A percentile compares a stretch with the other conserved stretches of the same genome.
phyloP scores from a whole-genome alignment of 2,329 filamentous ascomycete species.

The Alternaria triticina region DNA sequence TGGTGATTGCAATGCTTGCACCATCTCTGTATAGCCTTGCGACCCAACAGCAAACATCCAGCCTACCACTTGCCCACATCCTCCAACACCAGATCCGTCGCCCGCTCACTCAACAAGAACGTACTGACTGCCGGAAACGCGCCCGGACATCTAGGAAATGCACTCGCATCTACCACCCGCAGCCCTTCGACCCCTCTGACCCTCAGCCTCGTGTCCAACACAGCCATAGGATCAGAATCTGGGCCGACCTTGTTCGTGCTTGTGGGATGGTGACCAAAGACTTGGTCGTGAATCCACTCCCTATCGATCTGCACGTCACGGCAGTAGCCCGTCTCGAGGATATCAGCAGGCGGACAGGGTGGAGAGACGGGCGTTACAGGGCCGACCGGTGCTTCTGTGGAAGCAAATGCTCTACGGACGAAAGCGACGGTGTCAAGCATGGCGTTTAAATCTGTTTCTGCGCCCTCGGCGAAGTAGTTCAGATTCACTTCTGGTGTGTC shows the following conservation, averaged over 20 bases:
- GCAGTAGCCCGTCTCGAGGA: slow-evolving; percentile 25
- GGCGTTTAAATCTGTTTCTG: slow-evolving; percentile 59
- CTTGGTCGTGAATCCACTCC: slow-evolving; percentile 27
- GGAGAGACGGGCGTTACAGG: slow-evolving; percentile 45
- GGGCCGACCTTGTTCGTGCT: slow-evolving; percentile 31
- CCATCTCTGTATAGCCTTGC: background rate
- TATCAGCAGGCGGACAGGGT: slow-evolving; percentile 47
- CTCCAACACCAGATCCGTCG: slow-evolving; percentile 25
- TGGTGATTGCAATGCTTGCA: background rate
- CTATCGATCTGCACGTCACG: slow-evolving; percentile 20
- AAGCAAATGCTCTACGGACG: slow-evolving; percentile 63
- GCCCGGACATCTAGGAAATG: slow-evolving; percentile 51
- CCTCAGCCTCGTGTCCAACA: slow-evolving; percentile 42
- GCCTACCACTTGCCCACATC: slow-evolving; percentile 11
- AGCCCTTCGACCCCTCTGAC: slow-evolving; percentile 57
- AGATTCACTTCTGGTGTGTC: slow-evolving; percentile 63
- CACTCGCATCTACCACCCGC: slow-evolving; percentile 50
- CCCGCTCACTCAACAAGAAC: slow-evolving; percentile 44
- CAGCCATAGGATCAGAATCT: slow-evolving; percentile 36
- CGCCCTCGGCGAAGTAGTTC: slow-evolving; percentile 50
- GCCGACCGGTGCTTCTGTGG: slow-evolving; percentile 57
- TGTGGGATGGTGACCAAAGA: slow-evolving; percentile 27
- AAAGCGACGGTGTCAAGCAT: slow-evolving; percentile 61
- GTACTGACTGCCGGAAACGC: slow-evolving; percentile 59
- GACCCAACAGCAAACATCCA: background rate